Evolutionary conservation across 2,329 filamentous ascomycete species (phyloP).

Genomic region (Pseudocercospora vitis): DNA sequence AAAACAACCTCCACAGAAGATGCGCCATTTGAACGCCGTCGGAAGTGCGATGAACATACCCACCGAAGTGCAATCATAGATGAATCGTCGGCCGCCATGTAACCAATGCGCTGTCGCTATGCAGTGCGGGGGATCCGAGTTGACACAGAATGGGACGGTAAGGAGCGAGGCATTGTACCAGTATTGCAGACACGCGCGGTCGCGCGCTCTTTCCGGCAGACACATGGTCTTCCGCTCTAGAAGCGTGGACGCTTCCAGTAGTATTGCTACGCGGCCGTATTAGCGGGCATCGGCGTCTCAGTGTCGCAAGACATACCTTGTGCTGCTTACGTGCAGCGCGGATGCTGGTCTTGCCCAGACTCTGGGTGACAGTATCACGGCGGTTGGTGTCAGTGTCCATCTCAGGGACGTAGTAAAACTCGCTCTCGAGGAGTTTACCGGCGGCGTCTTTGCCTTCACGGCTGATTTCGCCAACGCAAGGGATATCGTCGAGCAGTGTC

Average conservation of each 20-base stretch:
- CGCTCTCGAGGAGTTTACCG: conserved; percentile 87
- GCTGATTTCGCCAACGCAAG: conserved; percentile 82
- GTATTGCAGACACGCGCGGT: conserved; percentile 11
- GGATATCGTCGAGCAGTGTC: conserved; percentile 68
- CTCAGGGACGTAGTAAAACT: conserved; percentile 95
- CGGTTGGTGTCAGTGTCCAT: conserved; percentile 76
- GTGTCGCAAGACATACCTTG: conserved; percentile 66
- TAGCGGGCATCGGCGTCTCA: conserved; percentile 9
- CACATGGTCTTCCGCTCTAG: conserved; percentile 25
- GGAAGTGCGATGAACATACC: conserved; percentile 14
- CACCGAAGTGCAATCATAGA: not conserved
- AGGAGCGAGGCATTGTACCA: conserved; percentile 9
- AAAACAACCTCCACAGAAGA: not conserved
- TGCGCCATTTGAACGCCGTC: conserved; percentile 9
- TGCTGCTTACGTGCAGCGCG: conserved; percentile 91
- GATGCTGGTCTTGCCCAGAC: conserved; percentile 83
- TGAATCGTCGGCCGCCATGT: conserved; percentile 19
- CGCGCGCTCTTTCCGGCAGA: conserved; percentile 4
- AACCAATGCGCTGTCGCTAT: conserved; percentile 28
- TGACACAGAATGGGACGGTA: conserved; percentile 23
- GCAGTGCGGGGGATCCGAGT: conserved; percentile 25
- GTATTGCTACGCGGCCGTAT: conserved; percentile 59
- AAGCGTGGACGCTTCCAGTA: conserved; percentile 65
- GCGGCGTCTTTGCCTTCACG: conserved; percentile 95
- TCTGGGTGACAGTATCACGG: conserved; percentile 78